Evolutionary conservation across 139 green algal species (phyloP).

Genomic region (Chlorella sorokiniana): DNA sequence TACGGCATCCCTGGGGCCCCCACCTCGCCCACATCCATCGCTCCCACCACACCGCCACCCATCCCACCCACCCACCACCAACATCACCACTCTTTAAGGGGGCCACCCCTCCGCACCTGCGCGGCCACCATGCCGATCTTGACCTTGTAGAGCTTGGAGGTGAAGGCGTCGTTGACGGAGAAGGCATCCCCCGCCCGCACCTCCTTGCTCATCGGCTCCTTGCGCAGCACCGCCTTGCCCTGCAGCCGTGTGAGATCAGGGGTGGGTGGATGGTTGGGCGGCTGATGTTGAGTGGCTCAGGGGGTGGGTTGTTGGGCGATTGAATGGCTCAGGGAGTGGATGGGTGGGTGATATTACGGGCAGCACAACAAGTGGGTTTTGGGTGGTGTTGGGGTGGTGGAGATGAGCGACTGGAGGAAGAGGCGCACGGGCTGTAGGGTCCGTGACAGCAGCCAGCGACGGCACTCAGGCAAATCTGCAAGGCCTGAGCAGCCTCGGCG

Average conservation of each 20-base stretch:
- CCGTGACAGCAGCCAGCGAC: no score
- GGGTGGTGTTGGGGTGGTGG: no score
- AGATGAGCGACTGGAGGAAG: no score
- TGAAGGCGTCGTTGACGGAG: constrained; percentile 87
- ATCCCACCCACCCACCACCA: not conserved
- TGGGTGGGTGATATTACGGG: no score
- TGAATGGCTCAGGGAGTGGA: no score
- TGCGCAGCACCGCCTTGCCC: constrained; percentile 92
- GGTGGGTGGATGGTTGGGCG: not conserved
- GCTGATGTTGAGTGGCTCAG: not conserved
- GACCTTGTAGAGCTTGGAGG: constrained; percentile 82
- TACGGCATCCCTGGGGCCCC: no score
- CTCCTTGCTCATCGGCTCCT: constrained; percentile 86
- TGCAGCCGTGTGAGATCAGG: constrained; percentile 13
- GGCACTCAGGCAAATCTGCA: no score
- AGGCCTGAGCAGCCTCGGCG: no score
- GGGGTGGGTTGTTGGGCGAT: no score
- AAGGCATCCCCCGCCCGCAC: constrained; percentile 87
- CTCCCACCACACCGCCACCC: not conserved
- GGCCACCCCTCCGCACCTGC: constrained; percentile 4
- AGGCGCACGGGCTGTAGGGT: no score
- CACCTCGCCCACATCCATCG: no score
- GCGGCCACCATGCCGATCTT: constrained; percentile 66
- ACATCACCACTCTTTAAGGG: not conserved
- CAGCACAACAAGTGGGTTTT: no score